Conservation (phyloP, 2,329 filamentous ascomycete species). For the Fusarium sororula region DNA sequence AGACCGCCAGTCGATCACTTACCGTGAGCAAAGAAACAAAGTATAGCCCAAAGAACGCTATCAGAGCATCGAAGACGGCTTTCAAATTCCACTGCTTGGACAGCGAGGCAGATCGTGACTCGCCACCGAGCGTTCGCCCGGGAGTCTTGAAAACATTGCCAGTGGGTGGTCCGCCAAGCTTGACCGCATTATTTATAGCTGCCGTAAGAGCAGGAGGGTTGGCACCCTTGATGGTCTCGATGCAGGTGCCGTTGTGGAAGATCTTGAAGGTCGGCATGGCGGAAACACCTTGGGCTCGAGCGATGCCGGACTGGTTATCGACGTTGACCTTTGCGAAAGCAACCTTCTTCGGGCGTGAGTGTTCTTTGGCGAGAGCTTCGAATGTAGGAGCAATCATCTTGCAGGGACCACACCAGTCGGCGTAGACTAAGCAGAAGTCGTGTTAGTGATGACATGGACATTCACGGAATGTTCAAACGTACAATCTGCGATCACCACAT, state of each 20-base stretch:
- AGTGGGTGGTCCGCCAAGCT: slow-evolving; percentile 56
- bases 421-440: slow-evolving; percentile 73
- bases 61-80: slow-evolving; percentile 58
- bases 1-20: slow-evolving; percentile 42
- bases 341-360: slow-evolving; percentile 82
- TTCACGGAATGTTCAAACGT: slow-evolving; percentile 47
- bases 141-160: slow-evolving; percentile 62
- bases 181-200: slow-evolving; percentile 76
- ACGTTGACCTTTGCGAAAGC: slow-evolving; percentile 94
- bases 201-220: slow-evolving; percentile 79
- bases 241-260: slow-evolving; percentile 77
- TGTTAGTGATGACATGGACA: slow-evolving; percentile 38
- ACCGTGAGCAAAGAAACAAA: slow-evolving; percentile 69
- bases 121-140: slow-evolving; percentile 66
- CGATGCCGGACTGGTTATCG: slow-evolving; percentile 81
- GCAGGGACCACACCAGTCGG: slow-evolving; percentile 95
- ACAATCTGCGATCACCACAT: slow-evolving; percentile 92
- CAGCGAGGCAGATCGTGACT: slow-evolving; percentile 23
- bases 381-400: slow-evolving; percentile 91
- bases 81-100: slow-evolving; percentile 48
- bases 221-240: slow-evolving; percentile 83
- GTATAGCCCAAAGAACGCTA: slow-evolving; percentile 69
- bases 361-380: slow-evolving; percentile 81
- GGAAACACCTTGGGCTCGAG: slow-evolving; percentile 79
- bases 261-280: slow-evolving; percentile 97